phyloP scores from a whole-genome alignment of 108 stramenopile genomes.

The Nitzschia sp. region DNA sequence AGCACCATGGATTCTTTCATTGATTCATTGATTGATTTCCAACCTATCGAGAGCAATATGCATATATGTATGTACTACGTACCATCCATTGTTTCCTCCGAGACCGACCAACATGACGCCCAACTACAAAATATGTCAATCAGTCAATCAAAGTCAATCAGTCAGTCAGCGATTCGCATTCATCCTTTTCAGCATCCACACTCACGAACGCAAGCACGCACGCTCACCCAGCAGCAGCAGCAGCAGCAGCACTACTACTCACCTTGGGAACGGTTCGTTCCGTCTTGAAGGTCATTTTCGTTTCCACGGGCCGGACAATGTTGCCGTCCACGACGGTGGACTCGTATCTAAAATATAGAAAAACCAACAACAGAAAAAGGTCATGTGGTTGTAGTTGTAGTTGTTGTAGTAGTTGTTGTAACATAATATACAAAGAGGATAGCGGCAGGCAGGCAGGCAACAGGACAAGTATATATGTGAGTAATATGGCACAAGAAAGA shows the following conservation, averaged over 20 bases:
- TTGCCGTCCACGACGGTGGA: slow-evolving; percentile 90
- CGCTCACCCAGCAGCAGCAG: too few relatives aligned
- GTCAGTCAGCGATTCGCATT: slow-evolving; percentile 4
- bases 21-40: neutral
- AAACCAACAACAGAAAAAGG: neutral
- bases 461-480: too few relatives aligned
- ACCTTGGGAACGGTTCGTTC: slow-evolving; percentile 88
- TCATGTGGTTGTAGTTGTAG: too few relatives aligned
- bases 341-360: slow-evolving; percentile 64
- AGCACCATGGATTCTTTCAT: too few relatives aligned
- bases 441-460: too few relatives aligned
- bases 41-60: neutral
- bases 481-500: neutral
- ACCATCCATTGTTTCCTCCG: slow-evolving; percentile 98
- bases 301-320: slow-evolving; percentile 64
- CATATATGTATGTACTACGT: too few relatives aligned
- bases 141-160: too few relatives aligned
- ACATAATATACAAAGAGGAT: too few relatives aligned
- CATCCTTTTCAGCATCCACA: too few relatives aligned
- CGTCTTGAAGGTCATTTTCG: slow-evolving; percentile 88
- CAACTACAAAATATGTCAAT: too few relatives aligned
- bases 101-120: slow-evolving; percentile 97
- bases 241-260: neutral
- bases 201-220: too few relatives aligned
- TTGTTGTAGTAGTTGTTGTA: too few relatives aligned